Conservation (phyloP, 192 early-diverging fungal species). For the Rhizophagus sp. region DNA sequence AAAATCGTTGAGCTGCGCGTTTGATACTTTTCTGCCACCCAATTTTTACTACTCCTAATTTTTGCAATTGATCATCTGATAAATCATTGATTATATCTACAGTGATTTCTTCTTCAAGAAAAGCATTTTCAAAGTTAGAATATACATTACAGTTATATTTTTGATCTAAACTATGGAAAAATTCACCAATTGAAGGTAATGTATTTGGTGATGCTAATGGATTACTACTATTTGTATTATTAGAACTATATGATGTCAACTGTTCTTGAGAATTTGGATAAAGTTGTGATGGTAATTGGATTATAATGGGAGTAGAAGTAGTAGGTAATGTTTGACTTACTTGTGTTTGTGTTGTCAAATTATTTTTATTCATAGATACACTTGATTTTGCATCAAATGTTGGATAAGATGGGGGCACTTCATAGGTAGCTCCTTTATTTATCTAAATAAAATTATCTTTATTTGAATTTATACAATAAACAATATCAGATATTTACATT, state of each 20-base stretch:
- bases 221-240: too few relatives aligned
- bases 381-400: not conserved
- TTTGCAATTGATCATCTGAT: not conserved
- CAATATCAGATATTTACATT: not conserved
- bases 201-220: not conserved
- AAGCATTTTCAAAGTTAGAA: not conserved
- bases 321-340: not conserved
- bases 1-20: not conserved
- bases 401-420: not conserved
- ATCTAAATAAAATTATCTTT: not conserved
- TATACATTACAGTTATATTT: not conserved
- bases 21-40: not conserved
- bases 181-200: not conserved
- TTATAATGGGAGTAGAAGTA: too few relatives aligned
- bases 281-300: too few relatives aligned
- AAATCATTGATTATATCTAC: not conserved
- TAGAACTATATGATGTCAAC: too few relatives aligned
- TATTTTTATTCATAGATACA: not conserved
- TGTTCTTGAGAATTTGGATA: too few relatives aligned
- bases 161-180: not conserved
- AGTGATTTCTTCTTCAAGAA: not conserved
- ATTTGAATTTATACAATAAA: not conserved
- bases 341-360: not conserved
- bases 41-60: slow-evolving; percentile 1
- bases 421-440: not conserved